These are phyloP conservation scores for Pseudogymnoascus sp. DNA, from an alignment of 2,329 filamentous ascomycete genomes.

Conservation along the genomic window DNA sequence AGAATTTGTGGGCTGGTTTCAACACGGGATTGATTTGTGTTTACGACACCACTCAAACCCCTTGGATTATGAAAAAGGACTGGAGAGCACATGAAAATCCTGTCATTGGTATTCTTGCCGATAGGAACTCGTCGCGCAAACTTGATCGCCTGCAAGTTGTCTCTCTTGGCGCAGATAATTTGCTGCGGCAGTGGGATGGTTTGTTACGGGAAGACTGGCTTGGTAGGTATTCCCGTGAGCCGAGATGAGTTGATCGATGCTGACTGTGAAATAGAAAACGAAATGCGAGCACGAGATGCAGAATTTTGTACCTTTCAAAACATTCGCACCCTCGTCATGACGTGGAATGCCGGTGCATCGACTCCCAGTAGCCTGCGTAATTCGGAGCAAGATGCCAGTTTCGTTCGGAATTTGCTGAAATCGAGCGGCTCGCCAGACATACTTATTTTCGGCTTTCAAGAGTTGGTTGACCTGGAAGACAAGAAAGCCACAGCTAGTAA, in stretches of 20 bases:
- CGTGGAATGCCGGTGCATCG: constrained; percentile 95
- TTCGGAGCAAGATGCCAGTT: constrained; percentile 60
- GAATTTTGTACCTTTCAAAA: constrained; percentile 83
- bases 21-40: constrained; percentile 91
- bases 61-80: constrained; percentile 88
- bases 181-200: constrained; percentile 82
- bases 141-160: constrained; percentile 77
- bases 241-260: not conserved
- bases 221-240: constrained; percentile 35
- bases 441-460: constrained; percentile 92
- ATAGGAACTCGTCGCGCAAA: constrained; percentile 76
- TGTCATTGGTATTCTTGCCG: constrained; percentile 67
- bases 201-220: constrained; percentile 90
- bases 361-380: constrained; percentile 78
- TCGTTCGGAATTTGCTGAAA: constrained; percentile 73
- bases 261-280: constrained; percentile 46
- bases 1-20: constrained; percentile 85
- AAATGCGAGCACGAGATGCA: constrained; percentile 76
- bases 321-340: constrained; percentile 72
- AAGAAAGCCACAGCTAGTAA: constrained; percentile 91
- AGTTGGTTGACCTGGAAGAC: constrained; percentile 95
- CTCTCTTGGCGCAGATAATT: constrained; percentile 80
- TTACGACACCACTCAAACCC: constrained; percentile 74
- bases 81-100: constrained; percentile 87
- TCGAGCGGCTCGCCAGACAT: constrained; percentile 78